Evolutionary conservation across 768 basidiomycete species (phyloP).

Genomic region (Tylopilus rubrobrunneus): DNA sequence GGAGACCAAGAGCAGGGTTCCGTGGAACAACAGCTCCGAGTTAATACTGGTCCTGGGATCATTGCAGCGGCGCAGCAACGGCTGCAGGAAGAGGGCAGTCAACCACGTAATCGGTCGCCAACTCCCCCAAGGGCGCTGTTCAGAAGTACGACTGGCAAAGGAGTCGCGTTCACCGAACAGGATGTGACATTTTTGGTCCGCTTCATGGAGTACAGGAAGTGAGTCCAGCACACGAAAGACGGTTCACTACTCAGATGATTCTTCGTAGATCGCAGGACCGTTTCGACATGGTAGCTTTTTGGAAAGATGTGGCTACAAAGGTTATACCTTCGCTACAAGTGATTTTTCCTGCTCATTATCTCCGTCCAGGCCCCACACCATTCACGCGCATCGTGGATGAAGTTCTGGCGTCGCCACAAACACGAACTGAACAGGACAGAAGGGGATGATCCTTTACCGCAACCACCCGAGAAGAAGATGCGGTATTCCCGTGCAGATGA

Average conservation of each 20-base stretch:
- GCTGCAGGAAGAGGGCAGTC: constrained; percentile 33
- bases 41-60: constrained; percentile 40
- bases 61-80: constrained; percentile 43
- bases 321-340: constrained; percentile 30
- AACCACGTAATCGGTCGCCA: constrained; percentile 63
- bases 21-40: constrained; percentile 36
- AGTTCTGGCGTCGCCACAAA: constrained; percentile 85
- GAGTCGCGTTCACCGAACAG: constrained; percentile 83
- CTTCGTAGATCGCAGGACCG: constrained; percentile 49
- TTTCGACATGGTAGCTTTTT: constrained; percentile 72
- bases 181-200: constrained; percentile 74
- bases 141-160: constrained; percentile 85
- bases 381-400: constrained; percentile 92
- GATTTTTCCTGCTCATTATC: constrained; percentile 1
- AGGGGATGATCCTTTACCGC: constrained; percentile 67
- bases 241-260: not conserved
- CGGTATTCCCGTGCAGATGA: constrained; percentile 80
- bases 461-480: constrained; percentile 83
- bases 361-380: constrained; percentile 76
- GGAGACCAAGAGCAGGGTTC: constrained; percentile 41
- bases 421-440: constrained; percentile 71
- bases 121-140: constrained; percentile 77
- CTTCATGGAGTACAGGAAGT: constrained; percentile 78
- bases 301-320: constrained; percentile 74
- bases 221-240: constrained; percentile 20